Percentiles rank a stretch among this genome's conserved stretches.
Conservation (phyloP, 805 yeast genomes). For the Cyberlindnera saturnus region DNA sequence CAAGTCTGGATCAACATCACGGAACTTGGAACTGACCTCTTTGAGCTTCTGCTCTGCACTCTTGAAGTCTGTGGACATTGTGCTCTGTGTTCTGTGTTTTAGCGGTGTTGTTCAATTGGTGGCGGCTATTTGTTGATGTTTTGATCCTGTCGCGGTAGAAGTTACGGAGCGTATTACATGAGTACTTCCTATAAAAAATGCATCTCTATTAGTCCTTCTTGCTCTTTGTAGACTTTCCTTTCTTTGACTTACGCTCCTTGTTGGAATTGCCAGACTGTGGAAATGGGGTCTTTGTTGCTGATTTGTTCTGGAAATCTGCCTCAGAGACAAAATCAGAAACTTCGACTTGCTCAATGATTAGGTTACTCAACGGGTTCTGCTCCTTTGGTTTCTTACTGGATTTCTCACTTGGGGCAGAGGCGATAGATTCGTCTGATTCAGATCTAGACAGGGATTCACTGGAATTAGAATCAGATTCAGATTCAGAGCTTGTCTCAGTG, state of each 20-base stretch:
- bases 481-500: too few species aligned
- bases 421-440: neutral
- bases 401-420: neutral
- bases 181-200: too few species aligned
- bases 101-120: neutral
- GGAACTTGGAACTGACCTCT: conserved; percentile 36
- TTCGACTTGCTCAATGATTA: conserved; percentile 39
- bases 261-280: neutral
- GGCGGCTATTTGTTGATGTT: neutral
- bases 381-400: conserved; percentile 3
- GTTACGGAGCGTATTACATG: neutral
- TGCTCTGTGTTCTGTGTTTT: neutral
- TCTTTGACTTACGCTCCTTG: conserved; percentile 9
- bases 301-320: conserved; percentile 2
- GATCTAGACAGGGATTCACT: neutral
- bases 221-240: conserved; percentile 10
- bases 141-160: neutral
- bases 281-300: neutral
- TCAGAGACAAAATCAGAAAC: conserved; percentile 28
- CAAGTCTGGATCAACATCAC: conserved; percentile 72
- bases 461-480: neutral
- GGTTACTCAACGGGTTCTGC: conserved; percentile 15
- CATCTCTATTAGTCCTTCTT: conserved; percentile 10
- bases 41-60: conserved; percentile 23
- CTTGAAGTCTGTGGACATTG: conserved; percentile 22